phyloP scores from a whole-genome alignment of 192 early-diverging fungal species.

The Neocallimastix lanati region DNA sequence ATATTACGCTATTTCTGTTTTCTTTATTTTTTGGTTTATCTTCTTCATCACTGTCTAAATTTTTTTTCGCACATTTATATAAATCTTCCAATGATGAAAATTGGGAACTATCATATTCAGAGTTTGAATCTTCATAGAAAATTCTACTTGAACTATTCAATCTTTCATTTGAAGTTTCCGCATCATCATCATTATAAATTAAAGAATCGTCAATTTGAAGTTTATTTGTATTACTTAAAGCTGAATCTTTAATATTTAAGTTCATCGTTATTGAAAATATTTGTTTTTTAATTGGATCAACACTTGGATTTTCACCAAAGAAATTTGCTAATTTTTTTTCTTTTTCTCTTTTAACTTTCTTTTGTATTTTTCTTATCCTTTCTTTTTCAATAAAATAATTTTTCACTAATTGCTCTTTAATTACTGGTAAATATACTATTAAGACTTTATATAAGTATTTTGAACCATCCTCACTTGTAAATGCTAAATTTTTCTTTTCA shows the following conservation, averaged over 20 bases:
- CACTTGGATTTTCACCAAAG: background rate
- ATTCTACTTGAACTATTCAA: background rate
- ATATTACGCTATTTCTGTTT: background rate
- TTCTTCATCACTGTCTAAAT: background rate
- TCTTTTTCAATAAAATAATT: background rate
- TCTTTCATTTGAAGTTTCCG: background rate
- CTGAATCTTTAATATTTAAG: background rate
- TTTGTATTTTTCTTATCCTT: background rate
- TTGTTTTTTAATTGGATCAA: background rate
- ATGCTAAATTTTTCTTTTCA: background rate
- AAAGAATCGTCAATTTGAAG: background rate
- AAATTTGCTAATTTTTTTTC: background rate
- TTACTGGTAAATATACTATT: background rate
- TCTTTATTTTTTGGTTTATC: background rate
- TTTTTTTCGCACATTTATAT: background rate
- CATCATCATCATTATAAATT: background rate
- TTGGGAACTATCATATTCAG: background rate
- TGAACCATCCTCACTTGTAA: background rate
- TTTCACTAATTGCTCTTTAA: background rate
- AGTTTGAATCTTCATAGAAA: background rate
- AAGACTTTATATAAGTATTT: background rate
- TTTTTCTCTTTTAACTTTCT: background rate
- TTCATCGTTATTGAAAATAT: background rate
- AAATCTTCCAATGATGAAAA: background rate
- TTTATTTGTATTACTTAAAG: background rate